These are phyloP conservation scores for Laetiporus sulphureus DNA, from an alignment of 1,284 basidiomycete species.

Conservation along the genomic window DNA sequence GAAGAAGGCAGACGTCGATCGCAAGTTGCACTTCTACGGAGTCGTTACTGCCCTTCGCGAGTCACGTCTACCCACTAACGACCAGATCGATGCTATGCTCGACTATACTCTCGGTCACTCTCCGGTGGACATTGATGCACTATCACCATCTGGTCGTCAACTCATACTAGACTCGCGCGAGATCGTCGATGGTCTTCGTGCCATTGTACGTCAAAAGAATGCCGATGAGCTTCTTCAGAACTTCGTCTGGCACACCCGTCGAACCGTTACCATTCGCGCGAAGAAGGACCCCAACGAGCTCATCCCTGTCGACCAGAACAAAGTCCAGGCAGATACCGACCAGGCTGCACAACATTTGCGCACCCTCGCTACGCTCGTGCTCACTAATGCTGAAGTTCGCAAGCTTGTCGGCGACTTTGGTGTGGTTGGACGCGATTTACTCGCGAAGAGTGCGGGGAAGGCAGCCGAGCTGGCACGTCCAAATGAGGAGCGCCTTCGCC, in stretches of 20 bases:
- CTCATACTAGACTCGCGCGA: slow-evolving; percentile 72
- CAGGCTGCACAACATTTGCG: slow-evolving; percentile 74
- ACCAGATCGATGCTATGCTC: slow-evolving; percentile 72
- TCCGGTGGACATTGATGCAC: slow-evolving; percentile 54
- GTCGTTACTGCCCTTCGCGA: slow-evolving; percentile 73
- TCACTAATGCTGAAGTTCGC: slow-evolving; percentile 89
- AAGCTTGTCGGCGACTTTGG: slow-evolving; percentile 83
- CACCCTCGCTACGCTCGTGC: slow-evolving; percentile 74
- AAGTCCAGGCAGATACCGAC: slow-evolving; percentile 53
- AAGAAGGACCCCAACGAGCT: slow-evolving; percentile 39
- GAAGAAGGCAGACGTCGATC: slow-evolving; percentile 55
- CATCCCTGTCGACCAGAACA: slow-evolving; percentile 47
- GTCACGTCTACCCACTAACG: slow-evolving; percentile 75
- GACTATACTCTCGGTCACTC: slow-evolving; percentile 60
- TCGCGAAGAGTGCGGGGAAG: slow-evolving; percentile 72
- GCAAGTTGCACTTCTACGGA: slow-evolving; percentile 70
- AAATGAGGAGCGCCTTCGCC: slow-evolving; percentile 50
- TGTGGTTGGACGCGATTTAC: slow-evolving; percentile 81
- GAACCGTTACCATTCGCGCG: slow-evolving; percentile 39
- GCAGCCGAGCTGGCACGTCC: slow-evolving; percentile 73
- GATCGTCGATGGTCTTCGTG: slow-evolving; percentile 62
- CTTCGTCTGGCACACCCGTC: slow-evolving; percentile 73
- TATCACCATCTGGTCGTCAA: slow-evolving; percentile 72
- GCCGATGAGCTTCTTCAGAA: slow-evolving; percentile 85
- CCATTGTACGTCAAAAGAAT: slow-evolving; percentile 81